Evolutionary conservation across 2,329 filamentous ascomycete genomes (phyloP).

Genomic region (Davidsoniella neocaledoniae): DNA sequence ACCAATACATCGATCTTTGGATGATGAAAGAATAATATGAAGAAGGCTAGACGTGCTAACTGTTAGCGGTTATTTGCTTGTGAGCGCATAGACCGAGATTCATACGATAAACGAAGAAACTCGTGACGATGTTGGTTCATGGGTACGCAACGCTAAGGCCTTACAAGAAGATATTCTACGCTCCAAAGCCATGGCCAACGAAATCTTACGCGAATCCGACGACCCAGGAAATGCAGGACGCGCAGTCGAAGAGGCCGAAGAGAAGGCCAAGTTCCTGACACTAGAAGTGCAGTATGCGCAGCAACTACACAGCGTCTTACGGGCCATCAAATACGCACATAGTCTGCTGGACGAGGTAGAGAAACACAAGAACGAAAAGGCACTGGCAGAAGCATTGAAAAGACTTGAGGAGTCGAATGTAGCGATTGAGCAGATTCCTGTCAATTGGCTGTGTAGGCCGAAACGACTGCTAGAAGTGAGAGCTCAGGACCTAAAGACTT

Average conservation of each 20-base stretch:
- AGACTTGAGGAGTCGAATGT: slow-evolving; percentile 42
- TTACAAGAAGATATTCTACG: slow-evolving; percentile 73
- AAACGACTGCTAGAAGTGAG: slow-evolving; percentile 49
- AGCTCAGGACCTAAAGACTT: slow-evolving; percentile 46
- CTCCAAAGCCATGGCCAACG: slow-evolving; percentile 61
- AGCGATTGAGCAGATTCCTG: slow-evolving; percentile 40
- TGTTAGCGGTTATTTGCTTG: not conserved
- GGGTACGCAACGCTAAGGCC: slow-evolving; percentile 70
- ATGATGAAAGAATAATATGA: not conserved
- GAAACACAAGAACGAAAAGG: slow-evolving; percentile 32
- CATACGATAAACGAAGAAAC: slow-evolving; percentile 59
- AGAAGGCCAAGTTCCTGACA: slow-evolving; percentile 37
- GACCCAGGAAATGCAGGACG: slow-evolving; percentile 37
- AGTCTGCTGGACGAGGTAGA: slow-evolving; percentile 47
- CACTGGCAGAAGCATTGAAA: slow-evolving; percentile 38
- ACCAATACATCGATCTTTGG: not conserved
- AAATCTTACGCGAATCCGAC: slow-evolving; percentile 66
- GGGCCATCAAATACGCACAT: slow-evolving; percentile 38
- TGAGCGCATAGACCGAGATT: slow-evolving; percentile 43
- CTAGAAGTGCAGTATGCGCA: slow-evolving; percentile 42
- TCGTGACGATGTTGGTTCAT: slow-evolving; percentile 64
- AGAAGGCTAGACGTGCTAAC: not conserved
- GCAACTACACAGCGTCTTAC: slow-evolving; percentile 35
- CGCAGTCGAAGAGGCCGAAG: slow-evolving; percentile 34
- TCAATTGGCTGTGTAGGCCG: slow-evolving; percentile 43